Evolutionary conservation across 305 asterid species (phyloP), one percentile per base, ranked within the genome.

Genomic region (Fraxinus latifolia): DNA sequence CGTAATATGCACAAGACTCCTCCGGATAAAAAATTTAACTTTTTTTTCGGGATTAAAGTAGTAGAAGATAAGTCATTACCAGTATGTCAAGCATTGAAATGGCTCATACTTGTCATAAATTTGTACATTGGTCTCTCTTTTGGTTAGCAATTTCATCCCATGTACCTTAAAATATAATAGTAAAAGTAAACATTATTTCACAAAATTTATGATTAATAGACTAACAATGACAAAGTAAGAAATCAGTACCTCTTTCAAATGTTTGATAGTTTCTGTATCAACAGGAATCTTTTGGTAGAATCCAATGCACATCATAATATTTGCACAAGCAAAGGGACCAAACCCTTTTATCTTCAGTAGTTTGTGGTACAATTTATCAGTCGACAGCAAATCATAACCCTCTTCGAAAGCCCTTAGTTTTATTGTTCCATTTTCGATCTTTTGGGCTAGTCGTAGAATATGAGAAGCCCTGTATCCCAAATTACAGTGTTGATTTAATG

Each of bases 281-380:
- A 79, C 7, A 2, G 89, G 88, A 31, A 90, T 83, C 15, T 77
- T 23, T 14, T 68, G 29, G 77, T 90, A 90, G 73, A 82, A 62
- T 4, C 90, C 89, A 14, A 72, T 15, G 74, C 91, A 87, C 90
- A 90, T 87, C 86, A 87, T 84, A 50, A 87, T 68, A 80, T 88
- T 90, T 44, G 91, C 84, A 74, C 62, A 77, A 6, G 85, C 82
- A 31, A 90, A 89, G 8, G 83, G 82, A 29, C 91, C 90, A 12
- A 78, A 82, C 12, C 91, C 88, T 34, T 82, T 68, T 1, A 87
- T 79, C 0, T 32, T 79, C 2, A 5, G 9, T 0, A 84, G 62
- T 19, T 70, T 25, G 6, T 3, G 1, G 19, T 68, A 12, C 67
- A 82, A 67, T 65, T 27, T 53, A 2, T 76, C 67, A 1, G 71